Evolutionary conservation across 2,329 filamentous ascomycete genomes (phyloP), one percentile per base, ranked within the genome.

Genomic region (Fusarium poae): DNA sequence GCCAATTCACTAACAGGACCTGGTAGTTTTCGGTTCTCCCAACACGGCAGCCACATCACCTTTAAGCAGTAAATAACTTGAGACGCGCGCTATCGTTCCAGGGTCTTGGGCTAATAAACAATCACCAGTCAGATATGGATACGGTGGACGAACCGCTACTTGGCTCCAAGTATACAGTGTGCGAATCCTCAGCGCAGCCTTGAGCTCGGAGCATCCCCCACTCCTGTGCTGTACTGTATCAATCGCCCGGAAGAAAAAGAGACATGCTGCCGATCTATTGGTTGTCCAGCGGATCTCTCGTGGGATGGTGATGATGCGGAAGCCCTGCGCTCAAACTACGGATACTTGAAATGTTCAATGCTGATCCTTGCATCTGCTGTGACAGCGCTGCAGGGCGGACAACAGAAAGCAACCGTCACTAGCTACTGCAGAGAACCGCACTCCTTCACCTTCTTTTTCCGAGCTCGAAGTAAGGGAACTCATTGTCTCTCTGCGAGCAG

Each of bases 161-260:
- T 29, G 34, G 35, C 30, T 11, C 37, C 32, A 66, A 40, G 70
- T 74, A 74, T 62, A 74, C 72, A 72, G 72, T 75, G 72, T 58
- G 57, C 13, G 7, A 23, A 29, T 37, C 34, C 59, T 59, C 57
- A 74, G 72, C 72, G 72, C 72, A 74, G 69, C 62, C 68, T 68
- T 74, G 67, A 75, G 72, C 68, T 74, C 68, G 63, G 62, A 46
- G 57, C 53, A 44, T 46, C 66, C 59, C 52, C 59, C 63, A 58
- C 52, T 59, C 51, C 42, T 53, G 57, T 59, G 50, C 30, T 46
- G n/a, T 25, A 32, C 30, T 51, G 34, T 51, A 39, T 51, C 48
- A 51, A 51, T 61, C 55, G 56, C 66, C 50, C 43, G 49, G 43
- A 52, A 62, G 57, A 66, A 62, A 62, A 39, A 48, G 44, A 54